Base-by-base conservation (phyloP, 2,329 filamentous ascomycete genomes). In the Setomelanomma holmii region DNA sequence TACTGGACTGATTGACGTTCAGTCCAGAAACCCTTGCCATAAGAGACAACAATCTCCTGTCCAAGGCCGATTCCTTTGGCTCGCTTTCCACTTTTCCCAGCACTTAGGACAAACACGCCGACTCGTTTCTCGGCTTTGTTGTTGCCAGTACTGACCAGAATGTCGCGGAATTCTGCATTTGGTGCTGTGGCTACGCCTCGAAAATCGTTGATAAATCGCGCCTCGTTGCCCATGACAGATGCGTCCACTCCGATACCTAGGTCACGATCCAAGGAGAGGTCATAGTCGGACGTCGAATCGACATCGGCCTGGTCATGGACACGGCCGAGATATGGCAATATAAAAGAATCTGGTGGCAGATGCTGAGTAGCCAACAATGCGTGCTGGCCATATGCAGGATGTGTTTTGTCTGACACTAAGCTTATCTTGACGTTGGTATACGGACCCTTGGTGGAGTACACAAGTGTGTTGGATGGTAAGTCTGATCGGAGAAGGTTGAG, bases 121-220 rank as follows among this genome's bases (percentile, higher is more conserved):
- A 84, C 78, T 38, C 79, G 67, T 50, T 76, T 75, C 66, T 82
- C 80, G 56, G 74, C 73, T 27, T 69, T 71, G 24, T 71, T 72
- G 53, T 72, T 56, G 8, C 65, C 63, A 35, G 75, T 36, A 52
- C 77, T 63, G 60, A 77, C 64, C 45, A 69, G 69, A 20, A 75
- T 68, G 42, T 79, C 76, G 20, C 74, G 67, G 49, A 79, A 80
- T 51, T 79, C 78, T 23, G 77, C 76, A 51, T 74, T 76, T 7
- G 76, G 74, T n/a, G 61, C 61, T 1, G 63, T 52, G 2, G 72
- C 67, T 7, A 83, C 72, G 16, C 81, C 79, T 49, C 81, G 75
- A 63, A 83, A 84, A 63, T 84, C 81, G 56, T 84, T 84, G 53
- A 80, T 76, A 57, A 81, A 83, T 38, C 81, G 72, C 4, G 78